Evolutionary conservation across 1,284 basidiomycete species (phyloP), one percentile per base, ranked within the genome.

Genomic region (Cutaneotrichosporon arboriforme): DNA sequence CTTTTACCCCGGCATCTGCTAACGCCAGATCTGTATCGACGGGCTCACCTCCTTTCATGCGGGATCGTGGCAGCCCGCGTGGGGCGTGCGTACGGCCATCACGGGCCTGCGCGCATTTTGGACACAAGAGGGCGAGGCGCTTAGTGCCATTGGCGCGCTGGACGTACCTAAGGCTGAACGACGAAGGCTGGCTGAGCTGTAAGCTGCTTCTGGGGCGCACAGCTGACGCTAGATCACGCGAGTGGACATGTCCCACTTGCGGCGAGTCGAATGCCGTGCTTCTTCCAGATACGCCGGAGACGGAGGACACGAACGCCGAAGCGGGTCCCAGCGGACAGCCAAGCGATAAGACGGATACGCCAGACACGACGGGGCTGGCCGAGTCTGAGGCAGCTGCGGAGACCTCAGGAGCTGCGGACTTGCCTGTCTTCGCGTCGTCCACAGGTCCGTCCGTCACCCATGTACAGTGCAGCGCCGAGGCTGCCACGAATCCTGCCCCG

Each of bases 21-120:
- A 26, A 66, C 63, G 33, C 55, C 65, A 89, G 91, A 90, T 94
- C 57, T 93, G 90, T 70, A 93, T 93, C 65, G 74, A 77, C 49
- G 92, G 90, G 65, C 87, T 93, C 68, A 93, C 90, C 12, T 90
- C 81, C 59, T 92, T 75, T 53, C 73, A 75, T 54, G 67, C 71
- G 20, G 72, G 70, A 3, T 66, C 64, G 40, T 97, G 93, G 93
- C 91, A 96, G 74, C 93, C 93, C 31, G 91, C 93, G 13, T 97
- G 93, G 93, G 93, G 93, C 52, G 88, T 97, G 22, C 82, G 93
- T 55, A 97, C 93, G 86, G 91, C 90, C 20, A 91, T 96, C 60
- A 82, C 92, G 50, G 93, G 90, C 17, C 79, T 94, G 3, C 87
- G 92, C 68, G 86, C 88, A 1, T 92, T 97, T 76, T 93, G 94